Evolutionary conservation across 169 alveolate genomes (phyloP).

Genomic region (Pseudocohnilembus persalinus): DNA sequence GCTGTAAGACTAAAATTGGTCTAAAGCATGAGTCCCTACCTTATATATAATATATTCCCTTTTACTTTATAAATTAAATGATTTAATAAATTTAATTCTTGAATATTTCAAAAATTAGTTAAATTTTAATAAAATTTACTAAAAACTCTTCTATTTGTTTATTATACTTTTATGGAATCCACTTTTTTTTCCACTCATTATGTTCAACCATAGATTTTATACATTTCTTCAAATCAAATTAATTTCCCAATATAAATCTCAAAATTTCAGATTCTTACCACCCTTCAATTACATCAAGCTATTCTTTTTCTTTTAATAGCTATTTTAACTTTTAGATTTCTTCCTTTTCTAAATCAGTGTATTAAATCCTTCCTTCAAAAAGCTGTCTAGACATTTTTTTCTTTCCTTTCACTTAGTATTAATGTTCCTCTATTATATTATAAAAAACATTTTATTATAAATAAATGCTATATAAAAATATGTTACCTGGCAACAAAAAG

Average conservation of each 20-base stretch:
- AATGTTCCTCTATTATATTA: not conserved
- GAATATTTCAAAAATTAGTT: not conserved
- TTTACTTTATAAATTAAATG: conserved; percentile 30
- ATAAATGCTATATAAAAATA: not conserved
- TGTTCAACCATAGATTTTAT: not conserved
- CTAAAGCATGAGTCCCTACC: conserved; percentile 74
- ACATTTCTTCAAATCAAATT: not conserved
- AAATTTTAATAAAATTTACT: not conserved
- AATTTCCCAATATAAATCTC: conserved; percentile 16
- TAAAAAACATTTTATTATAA: not conserved
- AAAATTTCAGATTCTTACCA: conserved; percentile 4
- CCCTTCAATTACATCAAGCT: not conserved
- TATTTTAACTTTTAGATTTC: conserved; percentile 2
- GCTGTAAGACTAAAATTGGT: conserved; percentile 69
- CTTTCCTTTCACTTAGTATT: not conserved
- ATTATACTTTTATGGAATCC: conserved; percentile 22
- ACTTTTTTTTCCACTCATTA: conserved; percentile 21
- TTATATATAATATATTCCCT: conserved; percentile 66
- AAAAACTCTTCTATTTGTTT: conserved; percentile 29
- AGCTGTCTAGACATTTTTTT: conserved; percentile 1
- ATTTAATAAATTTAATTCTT: not conserved
- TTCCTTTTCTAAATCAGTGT: conserved; percentile 2
- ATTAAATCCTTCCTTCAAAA: conserved; percentile 17
- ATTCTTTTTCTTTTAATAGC: not conserved
- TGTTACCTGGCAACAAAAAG: conserved; percentile 13